A percentile compares a stretch with the other conserved stretches of the same genome.
Evolutionary conservation across 352 stramenopile genomes (phyloP).

Genomic region (Phytophthora kernoviae): DNA sequence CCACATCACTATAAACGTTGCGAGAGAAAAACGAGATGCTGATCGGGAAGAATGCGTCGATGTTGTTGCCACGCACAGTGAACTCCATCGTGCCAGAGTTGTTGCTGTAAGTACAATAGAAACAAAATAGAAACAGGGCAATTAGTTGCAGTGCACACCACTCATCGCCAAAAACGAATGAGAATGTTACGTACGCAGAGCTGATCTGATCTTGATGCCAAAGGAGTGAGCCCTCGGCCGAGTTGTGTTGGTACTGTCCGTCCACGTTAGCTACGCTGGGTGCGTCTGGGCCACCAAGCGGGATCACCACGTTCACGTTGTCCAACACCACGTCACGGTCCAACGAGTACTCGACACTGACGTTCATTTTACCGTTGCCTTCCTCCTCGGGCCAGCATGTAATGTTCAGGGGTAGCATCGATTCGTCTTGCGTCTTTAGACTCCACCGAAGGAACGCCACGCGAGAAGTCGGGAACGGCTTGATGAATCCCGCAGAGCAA

Average conservation of each 20-base stretch:
- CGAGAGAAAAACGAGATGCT: conserved; percentile 90
- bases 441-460: conserved; percentile 87
- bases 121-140: conserved; percentile 6
- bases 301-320: conserved; percentile 88
- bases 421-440: conserved; percentile 87
- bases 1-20: conserved; percentile 85
- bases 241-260: conserved; percentile 89
- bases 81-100: conserved; percentile 85
- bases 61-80: conserved; percentile 72
- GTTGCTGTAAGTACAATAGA: conserved; percentile 49
- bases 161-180: neutral
- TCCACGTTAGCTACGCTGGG: conserved; percentile 80
- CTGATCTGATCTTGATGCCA: conserved; percentile 87
- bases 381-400: conserved; percentile 90
- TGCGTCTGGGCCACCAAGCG: conserved; percentile 70
- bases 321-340: conserved; percentile 88
- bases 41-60: conserved; percentile 89
- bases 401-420: conserved; percentile 86
- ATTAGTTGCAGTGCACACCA: conserved; percentile 10
- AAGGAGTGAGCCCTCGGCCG: conserved; percentile 64
- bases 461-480: conserved; percentile 82
- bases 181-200: conserved; percentile 59
- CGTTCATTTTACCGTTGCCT: conserved; percentile 85
- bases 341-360: conserved; percentile 90
- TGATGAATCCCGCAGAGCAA: conserved; percentile 81